Evolutionary conservation across 139 green algal genomes (phyloP).

Genomic region (Deuterostichococcus epilithicus): DNA sequence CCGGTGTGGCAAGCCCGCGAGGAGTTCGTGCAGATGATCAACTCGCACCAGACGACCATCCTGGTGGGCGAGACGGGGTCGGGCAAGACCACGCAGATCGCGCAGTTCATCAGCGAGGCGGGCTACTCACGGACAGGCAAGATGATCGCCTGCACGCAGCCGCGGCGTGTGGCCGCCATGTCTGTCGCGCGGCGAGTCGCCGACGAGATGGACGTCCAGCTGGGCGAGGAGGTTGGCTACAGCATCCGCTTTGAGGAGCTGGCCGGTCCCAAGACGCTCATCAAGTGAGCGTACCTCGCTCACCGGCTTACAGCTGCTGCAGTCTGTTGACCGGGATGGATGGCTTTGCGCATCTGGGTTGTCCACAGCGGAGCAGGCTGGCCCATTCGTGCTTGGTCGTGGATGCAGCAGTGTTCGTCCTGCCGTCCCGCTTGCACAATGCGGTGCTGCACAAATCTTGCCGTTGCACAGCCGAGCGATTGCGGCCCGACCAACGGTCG

Average conservation of each 20-base stretch:
- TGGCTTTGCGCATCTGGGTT: too few species aligned
- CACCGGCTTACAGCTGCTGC: too few species aligned
- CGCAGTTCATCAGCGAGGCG: conserved; percentile 92
- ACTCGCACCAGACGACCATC: conserved; percentile 92
- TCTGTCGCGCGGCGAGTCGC: conserved; percentile 84
- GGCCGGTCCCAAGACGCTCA: conserved; percentile 57
- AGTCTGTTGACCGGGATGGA: too few species aligned
- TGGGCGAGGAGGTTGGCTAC: conserved; percentile 87
- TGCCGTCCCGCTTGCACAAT: too few species aligned
- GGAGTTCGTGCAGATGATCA: conserved; percentile 92
- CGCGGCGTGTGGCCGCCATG: conserved; percentile 82
- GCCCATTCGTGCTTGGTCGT: too few species aligned
- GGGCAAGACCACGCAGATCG: conserved; percentile 99
- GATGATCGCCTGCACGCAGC: conserved; percentile 85
- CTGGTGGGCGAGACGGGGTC: conserved; percentile 96
- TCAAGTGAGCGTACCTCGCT: conserved; percentile 57
- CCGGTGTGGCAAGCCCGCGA: conserved; percentile 95
- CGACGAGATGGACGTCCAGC: conserved; percentile 76
- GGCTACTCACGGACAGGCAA: conserved; percentile 73
- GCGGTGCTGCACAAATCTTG: too few species aligned
- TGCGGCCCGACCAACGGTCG: too few species aligned
- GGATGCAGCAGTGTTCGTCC: too few species aligned
- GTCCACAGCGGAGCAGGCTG: too few species aligned
- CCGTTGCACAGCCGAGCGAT: too few species aligned
- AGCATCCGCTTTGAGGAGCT: conserved; percentile 87